phyloP scores from a whole-genome alignment of 2,329 filamentous ascomycete species.

The Calonectria montana region DNA sequence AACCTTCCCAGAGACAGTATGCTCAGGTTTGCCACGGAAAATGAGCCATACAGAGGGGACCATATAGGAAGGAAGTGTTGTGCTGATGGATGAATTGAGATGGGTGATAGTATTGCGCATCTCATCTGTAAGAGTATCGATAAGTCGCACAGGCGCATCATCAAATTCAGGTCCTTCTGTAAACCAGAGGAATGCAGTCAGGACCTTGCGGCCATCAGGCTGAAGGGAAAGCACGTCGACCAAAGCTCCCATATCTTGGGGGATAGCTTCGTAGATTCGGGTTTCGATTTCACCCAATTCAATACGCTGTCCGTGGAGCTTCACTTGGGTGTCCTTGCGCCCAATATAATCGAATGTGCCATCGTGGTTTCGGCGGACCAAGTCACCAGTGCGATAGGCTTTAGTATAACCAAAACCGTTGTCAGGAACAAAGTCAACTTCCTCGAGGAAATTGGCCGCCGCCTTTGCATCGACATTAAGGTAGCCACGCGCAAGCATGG shows the following conservation, averaged over 20 bases:
- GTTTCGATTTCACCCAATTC: slow-evolving; percentile 45
- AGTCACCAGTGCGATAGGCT: slow-evolving; percentile 39
- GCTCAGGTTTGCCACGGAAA: slow-evolving; percentile 29
- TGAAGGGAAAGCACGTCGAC: slow-evolving; percentile 24
- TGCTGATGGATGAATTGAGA: slow-evolving; percentile 12
- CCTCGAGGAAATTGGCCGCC: slow-evolving; percentile 29
- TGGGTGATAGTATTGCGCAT: slow-evolving; percentile 5
- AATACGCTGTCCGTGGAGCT: slow-evolving; percentile 46
- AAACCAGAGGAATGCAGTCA: slow-evolving; percentile 19
- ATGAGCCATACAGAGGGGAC: slow-evolving; percentile 21
- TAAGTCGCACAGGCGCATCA: neutral
- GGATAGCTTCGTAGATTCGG: slow-evolving; percentile 22
- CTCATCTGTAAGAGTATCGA: neutral
- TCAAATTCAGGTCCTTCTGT: slow-evolving; percentile 7
- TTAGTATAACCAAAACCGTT: slow-evolving; percentile 27
- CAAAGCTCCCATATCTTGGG: slow-evolving; percentile 33
- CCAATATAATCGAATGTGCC: slow-evolving; percentile 43
- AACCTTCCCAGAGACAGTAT: slow-evolving; percentile 32
- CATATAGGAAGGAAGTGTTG: slow-evolving; percentile 32
- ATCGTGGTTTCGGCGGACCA: slow-evolving; percentile 37
- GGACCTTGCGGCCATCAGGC: slow-evolving; percentile 2
- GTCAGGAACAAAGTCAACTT: slow-evolving; percentile 15
- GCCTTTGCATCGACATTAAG: slow-evolving; percentile 20
- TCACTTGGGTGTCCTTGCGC: slow-evolving; percentile 44
- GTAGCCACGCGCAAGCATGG: slow-evolving; percentile 40